Percentiles rank a stretch among this genome's conserved stretches.
phyloP scores from a whole-genome alignment of 164 flowering plant genomes.

The Nymphaea thermarum region DNA sequence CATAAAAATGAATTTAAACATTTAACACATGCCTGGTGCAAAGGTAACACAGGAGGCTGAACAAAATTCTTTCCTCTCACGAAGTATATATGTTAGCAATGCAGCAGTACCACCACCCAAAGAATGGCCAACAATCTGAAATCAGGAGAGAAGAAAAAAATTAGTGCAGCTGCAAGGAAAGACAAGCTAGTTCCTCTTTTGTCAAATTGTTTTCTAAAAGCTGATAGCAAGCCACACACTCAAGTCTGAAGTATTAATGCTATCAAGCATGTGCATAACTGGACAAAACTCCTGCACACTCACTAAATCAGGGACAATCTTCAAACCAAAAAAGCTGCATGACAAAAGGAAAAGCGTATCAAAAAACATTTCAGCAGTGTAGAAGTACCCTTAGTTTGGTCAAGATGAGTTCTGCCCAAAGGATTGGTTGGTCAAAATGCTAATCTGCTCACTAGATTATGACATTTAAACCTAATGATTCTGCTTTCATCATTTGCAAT shows the following conservation, averaged over 20 bases:
- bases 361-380: too few relatives aligned
- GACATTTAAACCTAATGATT: too few relatives aligned
- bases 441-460: too few relatives aligned
- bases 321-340: too few relatives aligned
- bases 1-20: not conserved
- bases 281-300: not conserved
- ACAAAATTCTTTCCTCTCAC: constrained; percentile 76
- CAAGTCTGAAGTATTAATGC: not conserved
- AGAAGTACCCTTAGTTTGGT: too few relatives aligned
- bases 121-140: constrained; percentile 91
- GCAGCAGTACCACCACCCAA: constrained; percentile 99
- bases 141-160: constrained; percentile 1
- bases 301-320: not conserved
- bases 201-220: not conserved
- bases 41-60: constrained; percentile 73
- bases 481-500: too few relatives aligned
- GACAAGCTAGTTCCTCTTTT: not conserved
- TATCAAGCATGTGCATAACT: not conserved
- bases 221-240: not conserved
- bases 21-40: constrained; percentile 66
- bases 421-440: too few relatives aligned
- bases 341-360: too few relatives aligned
- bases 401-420: too few relatives aligned
- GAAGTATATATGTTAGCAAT: constrained; percentile 75
- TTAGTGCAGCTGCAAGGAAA: not conserved